A percentile compares a stretch with the other conserved stretches of the same genome.
phyloP scores from a whole-genome alignment of 371 early-diverging fungal species.

The Globomyces sp. region DNA sequence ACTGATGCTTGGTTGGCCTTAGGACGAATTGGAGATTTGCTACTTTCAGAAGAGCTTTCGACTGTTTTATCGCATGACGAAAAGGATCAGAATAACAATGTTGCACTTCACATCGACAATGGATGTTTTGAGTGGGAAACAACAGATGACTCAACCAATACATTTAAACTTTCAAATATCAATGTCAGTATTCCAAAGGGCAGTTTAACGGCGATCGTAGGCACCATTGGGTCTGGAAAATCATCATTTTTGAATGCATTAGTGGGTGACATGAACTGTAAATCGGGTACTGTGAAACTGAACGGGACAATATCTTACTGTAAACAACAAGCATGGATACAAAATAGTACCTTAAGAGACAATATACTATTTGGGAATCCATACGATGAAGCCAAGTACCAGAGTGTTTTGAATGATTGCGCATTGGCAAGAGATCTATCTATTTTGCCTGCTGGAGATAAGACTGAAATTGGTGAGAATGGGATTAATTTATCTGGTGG shows the following conservation, averaged over 20 bases:
- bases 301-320: slow-evolving; percentile 65
- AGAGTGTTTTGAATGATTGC: slow-evolving; percentile 50
- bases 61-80: slow-evolving; percentile 14
- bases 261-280: slow-evolving; percentile 49
- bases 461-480: slow-evolving; percentile 39
- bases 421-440: slow-evolving; percentile 23
- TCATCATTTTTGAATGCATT: slow-evolving; percentile 50
- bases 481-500: slow-evolving; percentile 59
- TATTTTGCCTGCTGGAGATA: slow-evolving; percentile 35
- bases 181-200: slow-evolving; percentile 40
- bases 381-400: slow-evolving; percentile 63
- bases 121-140: slow-evolving; percentile 14
- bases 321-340: slow-evolving; percentile 80
- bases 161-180: slow-evolving; percentile 19
- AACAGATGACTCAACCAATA: neutral
- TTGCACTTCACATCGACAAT: neutral
- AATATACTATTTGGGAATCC: slow-evolving; percentile 80
- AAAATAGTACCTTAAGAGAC: slow-evolving; percentile 74
- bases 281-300: slow-evolving; percentile 21
- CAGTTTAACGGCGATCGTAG: slow-evolving; percentile 50
- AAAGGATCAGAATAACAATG: neutral
- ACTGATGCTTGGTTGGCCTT: slow-evolving; percentile 25
- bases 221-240: slow-evolving; percentile 54
- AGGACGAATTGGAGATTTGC: slow-evolving; percentile 19
- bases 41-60: slow-evolving; percentile 21